Evolutionary conservation across 116 monocot genomes (phyloP), one percentile per base, ranked within the genome.

Genomic region (Phalaenopsis hybrid): DNA sequence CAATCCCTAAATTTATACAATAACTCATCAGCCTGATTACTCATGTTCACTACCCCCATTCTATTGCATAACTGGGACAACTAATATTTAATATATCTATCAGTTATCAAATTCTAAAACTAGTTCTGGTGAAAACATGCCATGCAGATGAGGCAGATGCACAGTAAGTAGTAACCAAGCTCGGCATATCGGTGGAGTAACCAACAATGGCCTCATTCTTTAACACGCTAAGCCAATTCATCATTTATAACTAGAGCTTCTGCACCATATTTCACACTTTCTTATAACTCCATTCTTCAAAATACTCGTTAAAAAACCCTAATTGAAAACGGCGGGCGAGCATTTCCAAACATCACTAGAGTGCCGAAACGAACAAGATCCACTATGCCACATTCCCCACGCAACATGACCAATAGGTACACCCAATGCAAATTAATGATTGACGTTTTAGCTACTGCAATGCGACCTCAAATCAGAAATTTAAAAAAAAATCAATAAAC

Each of bases 21-120:
- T n/a, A 63, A 63, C 23, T 1, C 7, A 23, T 20, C n/a, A 63
- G 20, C 63, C 23, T 63, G 5, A 8, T 63, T 63, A 23, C 63
- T 23, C 63, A 23, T 25, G 50, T 50, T 23, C 63, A 63, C 23
- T 63, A 23, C 21, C 23, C 63, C 1, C n/a, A 25, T 8, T 25
- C 67, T 67, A 25, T 15, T 67, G 18, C 63, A 63, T 7, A 67
- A 67, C 10, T 67, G 67, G 25, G 25, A 28, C 25, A 8, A 8
- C 67, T 67, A 67, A 8, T 25, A 67, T 67, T 67, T 67, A 11
- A 28, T 67, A 67, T 67, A 67, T 67, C 67, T 67, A 67, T 67
- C 67, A 67, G 9, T 23, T 67, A 55, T 23, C 67, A 59, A 59
- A 17, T 59, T 48, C 48, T 48, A 9, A 9, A 48, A 59, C 17